Evolutionary conservation across 2,329 filamentous ascomycete species (phyloP), one percentile per base, ranked within the genome.

Genomic region (Cladophialophora yegresii): DNA sequence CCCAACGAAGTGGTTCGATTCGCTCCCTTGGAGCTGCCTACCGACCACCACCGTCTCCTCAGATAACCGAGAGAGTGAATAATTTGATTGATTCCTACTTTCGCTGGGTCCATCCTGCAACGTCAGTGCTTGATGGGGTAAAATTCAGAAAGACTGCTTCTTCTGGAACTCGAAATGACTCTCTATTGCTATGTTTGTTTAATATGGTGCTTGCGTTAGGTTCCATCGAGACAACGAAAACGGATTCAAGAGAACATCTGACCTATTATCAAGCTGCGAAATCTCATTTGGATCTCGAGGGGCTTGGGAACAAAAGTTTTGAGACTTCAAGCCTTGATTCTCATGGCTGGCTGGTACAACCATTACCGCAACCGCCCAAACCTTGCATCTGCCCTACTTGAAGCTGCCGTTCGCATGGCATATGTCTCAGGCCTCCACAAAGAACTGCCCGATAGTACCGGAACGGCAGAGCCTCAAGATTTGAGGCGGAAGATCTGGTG

Each of bases 191-290:
- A 28, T 68, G 70, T 3, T 66, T 72, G 12, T 40, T 71, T 7
- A 72, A 71, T 20, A 72, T 71, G 62, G 70, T 72, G 8, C 61
- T 71, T 32, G 69, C 71, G 1, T 49, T 72, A n/a, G 71, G 71
- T 1, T 67, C 65, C 16, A 64, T 72, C 54, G 62, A 67, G 57
- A 28, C 57, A 64, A 45, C 66, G 54, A 51, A 36, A 61, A 64
- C 51, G 16, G 69, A 71, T 10, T 58, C 58, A 4, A 61, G 32
- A 45, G 62, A 64, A 55, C 65, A 71, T 54, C 53, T 63, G 16
- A 53, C 55, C 26, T 71, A 70, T 26, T 71, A 71, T 36, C 59
- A 66, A 16, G 53, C 63, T 2, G 69, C 70, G 6, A 62, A 68
- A 53, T 61, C 65, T 13, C 61, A 67, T 32, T 55, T 71, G n/a